Conservation (phyloP, 805 yeast species). For the Teunomyces tritomae region DNA sequence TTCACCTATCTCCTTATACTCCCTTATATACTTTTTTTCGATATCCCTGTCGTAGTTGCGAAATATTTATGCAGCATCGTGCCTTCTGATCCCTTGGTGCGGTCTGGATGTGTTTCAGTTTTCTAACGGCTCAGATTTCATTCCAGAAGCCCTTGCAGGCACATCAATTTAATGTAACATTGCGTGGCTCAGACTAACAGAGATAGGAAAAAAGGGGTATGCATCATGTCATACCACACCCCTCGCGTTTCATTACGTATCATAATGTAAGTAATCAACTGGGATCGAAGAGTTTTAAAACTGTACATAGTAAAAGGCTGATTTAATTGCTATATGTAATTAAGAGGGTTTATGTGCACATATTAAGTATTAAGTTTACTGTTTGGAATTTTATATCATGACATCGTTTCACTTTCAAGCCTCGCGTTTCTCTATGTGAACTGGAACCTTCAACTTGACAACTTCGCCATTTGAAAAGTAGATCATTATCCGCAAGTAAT, state of each 20-base stretch:
- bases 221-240: background rate
- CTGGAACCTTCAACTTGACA: slow-evolving; percentile 29
- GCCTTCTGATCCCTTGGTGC: background rate
- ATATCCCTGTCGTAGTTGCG: background rate
- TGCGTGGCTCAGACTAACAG: background rate
- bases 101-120: background rate
- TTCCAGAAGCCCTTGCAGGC: background rate
- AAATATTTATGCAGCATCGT: background rate
- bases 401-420: background rate
- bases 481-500: slow-evolving; percentile 25
- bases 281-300: no score
- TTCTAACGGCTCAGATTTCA: background rate
- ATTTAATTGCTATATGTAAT: no score
- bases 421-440: slow-evolving; percentile 20
- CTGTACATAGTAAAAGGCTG: no score
- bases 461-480: slow-evolving; percentile 19
- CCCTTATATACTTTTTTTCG: background rate
- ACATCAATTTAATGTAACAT: background rate
- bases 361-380: background rate
- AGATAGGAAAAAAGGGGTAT: background rate
- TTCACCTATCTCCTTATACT: background rate
- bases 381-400: background rate
- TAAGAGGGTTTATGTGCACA: background rate
- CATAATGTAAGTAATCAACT: no score
- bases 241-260: no score